Percentiles rank a stretch among this genome's conserved stretches.
Evolutionary conservation across 2,329 filamentous ascomycete genomes (phyloP).

Genomic region (Aspergillus sp.): DNA sequence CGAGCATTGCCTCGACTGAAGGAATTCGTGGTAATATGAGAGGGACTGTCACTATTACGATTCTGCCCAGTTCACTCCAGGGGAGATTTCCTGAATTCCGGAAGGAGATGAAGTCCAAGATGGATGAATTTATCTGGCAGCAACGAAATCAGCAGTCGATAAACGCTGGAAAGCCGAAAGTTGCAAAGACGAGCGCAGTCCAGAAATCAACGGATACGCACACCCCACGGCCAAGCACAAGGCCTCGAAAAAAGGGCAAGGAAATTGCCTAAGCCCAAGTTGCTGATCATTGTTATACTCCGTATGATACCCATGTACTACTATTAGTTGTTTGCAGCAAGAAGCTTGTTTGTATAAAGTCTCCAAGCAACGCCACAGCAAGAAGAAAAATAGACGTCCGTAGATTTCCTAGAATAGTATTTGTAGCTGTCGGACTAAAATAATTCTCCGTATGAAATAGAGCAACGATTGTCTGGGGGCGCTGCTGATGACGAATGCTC

Average conservation of each 20-base stretch:
- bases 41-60: constrained; percentile 38
- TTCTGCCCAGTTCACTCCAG: constrained; percentile 13
- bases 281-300: neutral
- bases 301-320: constrained; percentile 12
- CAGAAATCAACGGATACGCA: neutral
- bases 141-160: neutral
- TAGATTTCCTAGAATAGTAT: neutral
- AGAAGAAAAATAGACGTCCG: neutral
- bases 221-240: neutral
- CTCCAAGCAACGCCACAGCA: neutral
- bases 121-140: constrained; percentile 13
- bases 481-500: neutral
- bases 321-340: neutral
- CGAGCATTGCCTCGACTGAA: neutral
- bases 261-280: neutral
- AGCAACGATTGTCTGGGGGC: too few species aligned
- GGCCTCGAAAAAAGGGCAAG: neutral
- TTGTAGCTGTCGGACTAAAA: too few species aligned
- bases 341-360: neutral
- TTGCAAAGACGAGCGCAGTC: neutral
- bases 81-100: constrained; percentile 16
- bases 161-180: neutral
- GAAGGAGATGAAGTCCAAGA: constrained; percentile 16
- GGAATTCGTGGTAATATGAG: constrained; percentile 26
- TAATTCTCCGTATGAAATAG: neutral